Conservation (phyloP, 352 stramenopile species). For the Globisporangium recalcitrans region DNA sequence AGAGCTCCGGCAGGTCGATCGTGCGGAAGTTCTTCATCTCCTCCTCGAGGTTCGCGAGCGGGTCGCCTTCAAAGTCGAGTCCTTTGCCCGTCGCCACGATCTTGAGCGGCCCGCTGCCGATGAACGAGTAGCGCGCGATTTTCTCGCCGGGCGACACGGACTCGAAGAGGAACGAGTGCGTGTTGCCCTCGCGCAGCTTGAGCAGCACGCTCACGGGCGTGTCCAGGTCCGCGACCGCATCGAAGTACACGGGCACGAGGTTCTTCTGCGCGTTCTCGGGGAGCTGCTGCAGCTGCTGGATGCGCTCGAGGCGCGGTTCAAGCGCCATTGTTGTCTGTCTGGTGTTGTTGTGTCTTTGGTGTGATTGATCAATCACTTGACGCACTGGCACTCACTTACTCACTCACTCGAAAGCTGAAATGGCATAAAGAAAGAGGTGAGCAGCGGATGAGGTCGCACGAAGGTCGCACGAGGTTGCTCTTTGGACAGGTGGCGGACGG, state of each 20-base stretch:
- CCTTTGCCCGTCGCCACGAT: conserved; percentile 63
- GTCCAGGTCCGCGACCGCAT: conserved; percentile 81
- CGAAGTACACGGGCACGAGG: conserved; percentile 80
- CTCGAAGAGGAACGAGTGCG: conserved; percentile 85
- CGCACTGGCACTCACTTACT: background rate
- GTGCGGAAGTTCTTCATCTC: conserved; percentile 75
- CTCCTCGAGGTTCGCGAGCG: conserved; percentile 67
- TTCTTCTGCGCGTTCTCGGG: conserved; percentile 74
- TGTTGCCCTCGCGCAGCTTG: conserved; percentile 73
- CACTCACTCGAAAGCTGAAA: conserved; percentile 9
- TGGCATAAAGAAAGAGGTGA: conserved; percentile 3
- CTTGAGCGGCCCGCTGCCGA: conserved; percentile 79
- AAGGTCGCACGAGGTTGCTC: conserved; percentile 4
- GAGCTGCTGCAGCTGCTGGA: conserved; percentile 49
- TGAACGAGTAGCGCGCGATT: conserved; percentile 88
- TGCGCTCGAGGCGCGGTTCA: conserved; percentile 53
- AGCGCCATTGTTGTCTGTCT: conserved; percentile 38
- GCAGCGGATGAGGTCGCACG: conserved; percentile 11
- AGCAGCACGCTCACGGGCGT: conserved; percentile 87
- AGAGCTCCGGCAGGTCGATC: conserved; percentile 64
- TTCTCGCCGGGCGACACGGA: conserved; percentile 81
- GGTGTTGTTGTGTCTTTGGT: background rate
- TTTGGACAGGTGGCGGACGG: background rate
- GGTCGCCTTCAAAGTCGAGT: conserved; percentile 56
- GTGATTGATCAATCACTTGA: background rate